phyloP scores from a whole-genome alignment of 345 rosid genomes.

The Firmiana major region DNA sequence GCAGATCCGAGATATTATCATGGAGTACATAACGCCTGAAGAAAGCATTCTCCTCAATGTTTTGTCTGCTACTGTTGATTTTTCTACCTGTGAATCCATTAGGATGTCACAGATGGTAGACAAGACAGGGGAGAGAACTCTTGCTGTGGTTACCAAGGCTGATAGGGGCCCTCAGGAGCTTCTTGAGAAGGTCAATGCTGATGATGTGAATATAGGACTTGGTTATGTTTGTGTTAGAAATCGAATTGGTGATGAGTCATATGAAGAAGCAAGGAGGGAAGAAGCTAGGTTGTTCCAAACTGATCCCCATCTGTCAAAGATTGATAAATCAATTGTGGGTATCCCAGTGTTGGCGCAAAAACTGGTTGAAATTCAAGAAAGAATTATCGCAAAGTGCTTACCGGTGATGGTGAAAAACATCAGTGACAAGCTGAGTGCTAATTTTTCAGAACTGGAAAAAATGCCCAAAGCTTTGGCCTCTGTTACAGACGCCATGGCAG shows the following conservation, averaged over 20 bases:
- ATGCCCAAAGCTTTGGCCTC: conserved; percentile 23
- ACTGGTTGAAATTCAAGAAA: conserved; percentile 35
- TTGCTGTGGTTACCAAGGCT: conserved; percentile 54
- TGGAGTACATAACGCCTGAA: conserved; percentile 42
- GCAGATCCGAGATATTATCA: conserved; percentile 39
- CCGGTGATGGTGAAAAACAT: conserved; percentile 31
- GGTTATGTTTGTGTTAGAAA: conserved; percentile 59
- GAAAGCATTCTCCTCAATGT: conserved; percentile 53
- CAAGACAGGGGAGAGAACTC: conserved; percentile 42
- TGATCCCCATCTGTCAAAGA: conserved; percentile 26
- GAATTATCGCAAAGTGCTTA: conserved; percentile 25
- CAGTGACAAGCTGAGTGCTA: conserved; percentile 26
- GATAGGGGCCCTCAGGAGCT: conserved; percentile 54
- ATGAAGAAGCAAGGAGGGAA: conserved; percentile 29
- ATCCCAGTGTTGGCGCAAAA: conserved; percentile 36
- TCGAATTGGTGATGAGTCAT: conserved; percentile 36
- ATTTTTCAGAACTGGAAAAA: conserved; percentile 18
- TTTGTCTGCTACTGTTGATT: conserved; percentile 44
- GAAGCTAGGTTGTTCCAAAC: conserved; percentile 24
- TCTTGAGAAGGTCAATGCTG: conserved; percentile 37
- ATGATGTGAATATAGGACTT: conserved; percentile 40
- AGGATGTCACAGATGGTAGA: conserved; percentile 52
- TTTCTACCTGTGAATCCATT: conserved; percentile 54
- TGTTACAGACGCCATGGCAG: not conserved
- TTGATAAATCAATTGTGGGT: conserved; percentile 37